Evolutionary conservation across 768 basidiomycete genomes (phyloP), one percentile per base, ranked within the genome.

Genomic region (Trametes coccinea): DNA sequence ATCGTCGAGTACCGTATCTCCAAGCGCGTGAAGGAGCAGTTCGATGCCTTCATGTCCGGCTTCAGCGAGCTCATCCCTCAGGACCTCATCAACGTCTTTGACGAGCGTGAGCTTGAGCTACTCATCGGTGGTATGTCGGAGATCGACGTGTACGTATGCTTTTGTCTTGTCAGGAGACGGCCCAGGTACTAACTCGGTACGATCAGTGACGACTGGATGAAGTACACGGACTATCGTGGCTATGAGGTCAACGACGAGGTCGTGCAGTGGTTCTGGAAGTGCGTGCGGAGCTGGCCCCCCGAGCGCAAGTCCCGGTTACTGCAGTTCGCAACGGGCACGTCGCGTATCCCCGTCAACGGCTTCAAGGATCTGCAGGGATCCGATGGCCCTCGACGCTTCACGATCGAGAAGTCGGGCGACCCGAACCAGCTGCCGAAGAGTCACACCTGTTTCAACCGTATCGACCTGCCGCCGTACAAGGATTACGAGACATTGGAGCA

Each of bases 191-290:
- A 14, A 62, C 62, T 5, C 22, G 46, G 50, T 52, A 45, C 11
- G 1, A 16, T 6, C 56, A 92, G 91, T 65, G 95, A 98, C 66
- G 96, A 97, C 74, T 98, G 97, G 97, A 93, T 89, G 72, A 98
- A 98, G 79, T 97, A 95, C 77, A 99, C 97, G 40, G 97, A 98
- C 74, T 98, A 98, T 77, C 89, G 96, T 66, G 96, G 94, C 14
- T 96, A 95, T 71, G 92, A 95, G 76, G 87, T 93, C 76, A 91
- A 89, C 69, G 94, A 96, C 71, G 93, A 96, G 70, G 92, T 95
- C 50, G 95, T 99, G 59, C 94, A 98, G 72, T 99, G 97, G 97
- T 99, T 99, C 89, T 99, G 97, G 97, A 94, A 98, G 78, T 95
- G 93, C 69, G 93, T 99, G 47, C 90, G 93, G 67, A 87, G 89